Evolutionary conservation across 148 eudicot genomes (phyloP).

Genomic region (Amaranthus hypochondriacus): DNA sequence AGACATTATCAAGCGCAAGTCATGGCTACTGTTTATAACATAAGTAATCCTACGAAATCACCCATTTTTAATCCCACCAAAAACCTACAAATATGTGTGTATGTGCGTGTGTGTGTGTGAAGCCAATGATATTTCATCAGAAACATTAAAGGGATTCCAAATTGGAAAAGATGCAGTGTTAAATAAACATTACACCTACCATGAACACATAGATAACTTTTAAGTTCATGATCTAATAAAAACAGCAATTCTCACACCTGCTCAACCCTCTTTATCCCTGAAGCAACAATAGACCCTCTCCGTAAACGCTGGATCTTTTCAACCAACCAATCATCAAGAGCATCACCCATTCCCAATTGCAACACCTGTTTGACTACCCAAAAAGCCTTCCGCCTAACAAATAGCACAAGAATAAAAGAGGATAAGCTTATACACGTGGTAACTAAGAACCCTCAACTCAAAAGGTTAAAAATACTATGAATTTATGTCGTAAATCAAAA

Average conservation of each 20-base stretch:
- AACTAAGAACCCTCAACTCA: not conserved
- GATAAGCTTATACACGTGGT: slow-evolving; percentile 2
- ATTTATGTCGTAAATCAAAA: not conserved
- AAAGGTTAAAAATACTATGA: not conserved
- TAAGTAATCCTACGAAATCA: not conserved
- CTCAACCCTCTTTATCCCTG: slow-evolving; percentile 81
- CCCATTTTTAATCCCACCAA: too few species aligned
- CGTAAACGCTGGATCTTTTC: slow-evolving; percentile 86
- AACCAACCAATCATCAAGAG: slow-evolving; percentile 98
- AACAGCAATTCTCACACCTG: slow-evolving; percentile 42
- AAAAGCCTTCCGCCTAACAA: slow-evolving; percentile 80
- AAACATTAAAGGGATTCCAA: not conserved
- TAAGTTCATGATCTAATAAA: not conserved
- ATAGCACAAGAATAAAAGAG: not conserved
- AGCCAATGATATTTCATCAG: not conserved
- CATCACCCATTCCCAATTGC: slow-evolving; percentile 99
- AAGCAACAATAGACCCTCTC: slow-evolving; percentile 81
- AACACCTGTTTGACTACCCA: slow-evolving; percentile 97
- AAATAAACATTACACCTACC: not conserved
- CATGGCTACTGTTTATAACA: not conserved
- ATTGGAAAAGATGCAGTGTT: not conserved
- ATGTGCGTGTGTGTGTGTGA: too few species aligned
- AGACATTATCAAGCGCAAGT: not conserved
- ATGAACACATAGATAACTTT: not conserved
- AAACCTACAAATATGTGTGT: too few species aligned